These are phyloP conservation scores for Neoboletus brunneissimus DNA, from an alignment of 768 basidiomycete species.

Conservation along the genomic window DNA sequence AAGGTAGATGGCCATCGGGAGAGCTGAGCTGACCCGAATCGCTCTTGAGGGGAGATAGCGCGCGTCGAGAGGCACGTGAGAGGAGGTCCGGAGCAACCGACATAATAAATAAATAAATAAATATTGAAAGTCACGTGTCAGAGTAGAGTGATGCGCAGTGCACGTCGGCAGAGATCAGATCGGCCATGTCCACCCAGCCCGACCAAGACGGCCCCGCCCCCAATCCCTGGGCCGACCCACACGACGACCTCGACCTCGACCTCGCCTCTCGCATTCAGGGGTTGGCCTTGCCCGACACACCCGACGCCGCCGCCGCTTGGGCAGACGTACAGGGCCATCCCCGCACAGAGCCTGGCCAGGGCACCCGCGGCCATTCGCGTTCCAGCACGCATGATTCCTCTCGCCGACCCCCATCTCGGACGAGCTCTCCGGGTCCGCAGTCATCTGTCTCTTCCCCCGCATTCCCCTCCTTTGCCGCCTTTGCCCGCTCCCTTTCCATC, in stretches of 20 bases:
- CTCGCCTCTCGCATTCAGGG: no score
- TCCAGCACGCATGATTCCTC: not conserved
- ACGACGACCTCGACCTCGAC: no score
- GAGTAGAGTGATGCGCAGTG: no score
- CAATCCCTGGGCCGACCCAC: not conserved
- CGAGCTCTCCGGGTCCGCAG: not conserved
- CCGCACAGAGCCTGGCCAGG: not conserved
- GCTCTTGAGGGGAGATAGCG: not conserved
- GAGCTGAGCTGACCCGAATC: not conserved
- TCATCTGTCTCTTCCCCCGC: not conserved
- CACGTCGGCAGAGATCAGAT: no score
- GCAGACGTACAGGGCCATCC: not conserved
- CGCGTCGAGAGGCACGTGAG: not conserved
- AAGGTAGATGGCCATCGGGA: slow-evolving; percentile 60
- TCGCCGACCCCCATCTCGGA: not conserved
- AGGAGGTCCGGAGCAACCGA: no score
- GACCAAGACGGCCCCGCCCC: not conserved
- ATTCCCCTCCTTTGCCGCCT: slow-evolving; percentile 38
- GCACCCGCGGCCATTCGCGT: not conserved
- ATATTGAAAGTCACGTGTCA: no score
- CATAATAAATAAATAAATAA: no score
- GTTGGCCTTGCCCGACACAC: no score
- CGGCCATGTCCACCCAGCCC: no score
- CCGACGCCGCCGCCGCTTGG: no score
- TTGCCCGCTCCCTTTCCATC: slow-evolving; percentile 64